Evolutionary conservation across 2,329 filamentous ascomycete species (phyloP).

Genomic region (Monosporascus sp.): DNA sequence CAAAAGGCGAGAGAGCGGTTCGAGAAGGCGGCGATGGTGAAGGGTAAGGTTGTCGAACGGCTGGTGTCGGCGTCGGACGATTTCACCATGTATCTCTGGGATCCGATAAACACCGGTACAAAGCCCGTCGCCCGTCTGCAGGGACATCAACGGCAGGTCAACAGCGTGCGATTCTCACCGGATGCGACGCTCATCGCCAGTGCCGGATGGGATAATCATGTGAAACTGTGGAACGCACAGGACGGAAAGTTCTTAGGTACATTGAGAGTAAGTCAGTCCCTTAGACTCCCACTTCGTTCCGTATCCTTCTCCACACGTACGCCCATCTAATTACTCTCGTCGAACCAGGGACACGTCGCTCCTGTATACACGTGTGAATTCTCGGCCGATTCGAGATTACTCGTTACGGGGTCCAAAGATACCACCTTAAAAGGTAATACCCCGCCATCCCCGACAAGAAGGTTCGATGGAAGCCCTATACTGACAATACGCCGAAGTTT

Average conservation of each 20-base stretch:
- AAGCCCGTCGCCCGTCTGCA: slow-evolving; percentile 84
- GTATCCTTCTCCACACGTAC: neutral
- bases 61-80: slow-evolving; percentile 91
- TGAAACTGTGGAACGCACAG: slow-evolving; percentile 80
- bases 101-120: slow-evolving; percentile 63
- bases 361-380: slow-evolving; percentile 92
- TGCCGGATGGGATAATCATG: slow-evolving; percentile 88
- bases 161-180: slow-evolving; percentile 90
- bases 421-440: slow-evolving; percentile 67
- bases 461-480: neutral
- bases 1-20: slow-evolving; percentile 76
- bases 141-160: slow-evolving; percentile 96
- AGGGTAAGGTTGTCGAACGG: slow-evolving; percentile 73
- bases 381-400: slow-evolving; percentile 73
- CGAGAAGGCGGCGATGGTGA: slow-evolving; percentile 73
- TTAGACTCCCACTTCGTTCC: neutral
- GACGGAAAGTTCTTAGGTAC: slow-evolving; percentile 79
- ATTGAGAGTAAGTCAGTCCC: slow-evolving; percentile 61
- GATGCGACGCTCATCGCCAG: slow-evolving; percentile 85
- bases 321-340: slow-evolving; percentile 2
- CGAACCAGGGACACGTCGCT: slow-evolving; percentile 39
- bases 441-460: neutral
- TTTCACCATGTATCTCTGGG: slow-evolving; percentile 95
- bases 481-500: slow-evolving; percentile 46
- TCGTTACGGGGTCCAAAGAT: slow-evolving; percentile 86